Base-by-base conservation (phyloP, 305 asterid genomes). In the Lippia alba region DNA sequence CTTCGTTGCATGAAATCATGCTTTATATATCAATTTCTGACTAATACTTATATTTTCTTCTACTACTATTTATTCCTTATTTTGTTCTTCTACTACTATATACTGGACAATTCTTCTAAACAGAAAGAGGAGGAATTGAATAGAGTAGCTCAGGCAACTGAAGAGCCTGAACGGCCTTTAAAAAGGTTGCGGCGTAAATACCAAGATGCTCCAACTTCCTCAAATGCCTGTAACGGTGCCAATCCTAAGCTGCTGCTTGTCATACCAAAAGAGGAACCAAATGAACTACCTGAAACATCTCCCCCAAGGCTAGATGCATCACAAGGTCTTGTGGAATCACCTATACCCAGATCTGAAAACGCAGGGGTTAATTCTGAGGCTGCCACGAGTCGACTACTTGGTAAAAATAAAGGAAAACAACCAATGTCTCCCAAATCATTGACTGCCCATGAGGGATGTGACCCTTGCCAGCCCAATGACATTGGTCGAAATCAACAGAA, bases 341-440 rank as follows among this genome's bases (percentile, higher is more conserved):
- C 76, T 62, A 83, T 67, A 61, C 54, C 71, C 44, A 70, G 15
- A 71, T 68, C 71, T 64, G 82, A 69, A 66, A 74, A 51, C 19
- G 12, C 44, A 62, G 69, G 61, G 39, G 70, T 50, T 61, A 77
- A 66, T 39, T 67, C 85, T 59, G 79, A 57, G 53, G 66, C 55
- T 60, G 61, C 15, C 56, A 20, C 73, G 33, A 7, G 18, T 56
- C 83, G 56, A 56, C 40, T 81, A 62, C 75, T 16, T 36, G 76
- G 67, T 64, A 85, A 74, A 65, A 79, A 51, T 40, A 84, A 81
- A 82, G 87, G 85, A 79, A 88, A 89, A 59, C 86, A 85, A 72
- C 87, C 86, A 40, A 61, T 79, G 55, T 79, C 81, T 45, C 75
- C 87, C 11, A 74, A 66, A 6, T 30, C 87, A 66, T 68, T 80